Evolutionary conservation across 2,329 filamentous ascomycete genomes (phyloP).

Genomic region (Ascochyta pisi): DNA sequence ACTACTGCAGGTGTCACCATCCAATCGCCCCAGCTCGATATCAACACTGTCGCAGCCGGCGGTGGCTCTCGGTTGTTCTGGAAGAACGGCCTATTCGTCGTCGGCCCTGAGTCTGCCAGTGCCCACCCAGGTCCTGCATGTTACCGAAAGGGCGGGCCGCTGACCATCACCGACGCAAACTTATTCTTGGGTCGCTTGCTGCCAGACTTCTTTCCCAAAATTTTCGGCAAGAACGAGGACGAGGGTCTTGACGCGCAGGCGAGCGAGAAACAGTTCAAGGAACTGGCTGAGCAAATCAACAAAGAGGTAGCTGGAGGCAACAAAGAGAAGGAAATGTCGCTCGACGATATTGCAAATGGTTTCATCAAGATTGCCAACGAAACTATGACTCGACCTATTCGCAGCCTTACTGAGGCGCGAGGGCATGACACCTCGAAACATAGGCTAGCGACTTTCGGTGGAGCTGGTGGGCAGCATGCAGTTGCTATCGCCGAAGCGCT

Average conservation of each 20-base stretch:
- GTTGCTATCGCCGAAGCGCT: constrained; percentile 88
- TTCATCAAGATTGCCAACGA: constrained; percentile 92
- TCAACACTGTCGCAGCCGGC: constrained; percentile 92
- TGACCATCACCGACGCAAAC: constrained; percentile 94
- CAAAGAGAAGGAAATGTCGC: constrained; percentile 68
- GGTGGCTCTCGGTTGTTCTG: constrained; percentile 87
- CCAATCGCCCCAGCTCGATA: constrained; percentile 89
- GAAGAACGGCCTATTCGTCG: constrained; percentile 86
- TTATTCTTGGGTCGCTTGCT: constrained; percentile 82
- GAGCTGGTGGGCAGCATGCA: constrained; percentile 89
- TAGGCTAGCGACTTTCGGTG: constrained; percentile 89
- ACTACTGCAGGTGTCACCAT: constrained; percentile 94
- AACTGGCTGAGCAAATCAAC: constrained; percentile 80
- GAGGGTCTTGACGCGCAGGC: constrained; percentile 78
- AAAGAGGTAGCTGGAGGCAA: constrained; percentile 69
- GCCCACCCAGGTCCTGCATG: constrained; percentile 91
- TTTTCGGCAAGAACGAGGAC: constrained; percentile 89
- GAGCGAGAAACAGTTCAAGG: constrained; percentile 76
- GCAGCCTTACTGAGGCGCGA: constrained; percentile 89
- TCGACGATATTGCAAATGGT: constrained; percentile 87
- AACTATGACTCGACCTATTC: constrained; percentile 88
- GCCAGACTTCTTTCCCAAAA: constrained; percentile 92
- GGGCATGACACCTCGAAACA: constrained; percentile 91
- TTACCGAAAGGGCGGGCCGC: constrained; percentile 86
- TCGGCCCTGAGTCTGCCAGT: constrained; percentile 87